Evolutionary conservation across 202 grass and related monocot genomes (phyloP), one percentile per base, ranked within the genome.

Genomic region (Hordeum pubiflorum): DNA sequence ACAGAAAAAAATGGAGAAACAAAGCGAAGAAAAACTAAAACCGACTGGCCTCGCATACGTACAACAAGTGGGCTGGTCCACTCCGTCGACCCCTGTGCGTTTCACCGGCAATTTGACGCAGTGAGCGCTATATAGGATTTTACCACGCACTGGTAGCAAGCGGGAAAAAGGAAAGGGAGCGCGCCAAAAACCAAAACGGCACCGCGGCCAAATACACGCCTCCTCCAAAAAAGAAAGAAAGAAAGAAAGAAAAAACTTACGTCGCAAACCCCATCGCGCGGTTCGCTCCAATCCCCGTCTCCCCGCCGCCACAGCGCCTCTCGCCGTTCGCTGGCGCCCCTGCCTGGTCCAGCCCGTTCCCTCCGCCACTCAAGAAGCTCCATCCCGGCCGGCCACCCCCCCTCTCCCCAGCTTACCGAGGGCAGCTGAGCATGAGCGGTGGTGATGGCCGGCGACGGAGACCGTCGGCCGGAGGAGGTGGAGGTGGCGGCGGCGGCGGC

Each of bases 371-470:
- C 46, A 50, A 50, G 46, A 18, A 50, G 46, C 46, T 50, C 46
- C 46, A 50, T 15, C 15, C 46, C 15, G 15, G 15, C 46, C 46
- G 46, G 54, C 12, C 21, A 44, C 40, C 13, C 18, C 23, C 27
- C 29, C 70, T 22, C 26, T 7, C 2, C 36, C 41, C 15, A 27
- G 34, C 57, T 9, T 55, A 48, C 24, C 3, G 32, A 50, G 23
- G 23, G 64, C 55, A 41, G 63, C 62, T 33, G 32, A 88, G 38
- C 24, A 89, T 89, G 87, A 48, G 73, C 21, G 76, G 86, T 12
- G 83, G 76, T 2, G 68, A 74, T 26, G 58, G 68, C 22, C 24
- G 83, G 48, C 78, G 79, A 52, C 58, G 87, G 36, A 70, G 82
- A 75, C 59, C 46, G 38, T 57, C 18, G 18, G 83, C 68, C 46